phyloP scores from a whole-genome alignment of 2,329 filamentous ascomycete species.

The Aureobasidium sp. region DNA sequence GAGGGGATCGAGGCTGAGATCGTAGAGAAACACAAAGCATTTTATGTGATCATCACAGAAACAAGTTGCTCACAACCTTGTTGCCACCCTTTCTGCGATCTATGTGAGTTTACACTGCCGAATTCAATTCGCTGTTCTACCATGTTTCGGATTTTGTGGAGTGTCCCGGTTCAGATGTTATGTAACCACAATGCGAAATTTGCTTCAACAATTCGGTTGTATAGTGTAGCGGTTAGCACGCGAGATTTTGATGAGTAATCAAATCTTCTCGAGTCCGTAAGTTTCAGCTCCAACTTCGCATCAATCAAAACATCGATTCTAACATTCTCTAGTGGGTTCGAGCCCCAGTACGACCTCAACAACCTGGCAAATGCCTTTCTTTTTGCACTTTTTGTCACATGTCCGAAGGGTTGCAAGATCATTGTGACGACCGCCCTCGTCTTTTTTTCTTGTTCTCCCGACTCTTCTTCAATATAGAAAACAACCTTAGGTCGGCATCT shows the following conservation, averaged over 20 bases:
- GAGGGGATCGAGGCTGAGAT: too few relatives aligned
- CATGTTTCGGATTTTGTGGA: too few relatives aligned
- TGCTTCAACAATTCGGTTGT: slow-evolving; percentile 1
- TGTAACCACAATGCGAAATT: too few relatives aligned
- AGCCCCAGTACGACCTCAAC: slow-evolving; percentile 1
- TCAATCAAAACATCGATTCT: neutral
- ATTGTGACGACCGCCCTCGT: neutral
- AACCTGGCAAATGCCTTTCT: neutral
- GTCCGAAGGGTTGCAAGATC: neutral
- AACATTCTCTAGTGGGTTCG: neutral
- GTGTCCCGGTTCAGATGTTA: too few relatives aligned
- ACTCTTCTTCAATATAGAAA: too few relatives aligned
- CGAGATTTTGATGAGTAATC: slow-evolving; percentile 6
- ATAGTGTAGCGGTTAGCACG: slow-evolving; percentile 13
- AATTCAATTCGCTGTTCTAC: too few relatives aligned
- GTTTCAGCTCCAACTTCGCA: neutral
- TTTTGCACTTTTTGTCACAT: neutral
- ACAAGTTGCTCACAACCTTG: too few relatives aligned
- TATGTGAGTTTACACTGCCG: too few relatives aligned
- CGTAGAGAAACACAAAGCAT: too few relatives aligned
- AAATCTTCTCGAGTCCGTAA: slow-evolving; percentile 3
- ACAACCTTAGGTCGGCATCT: too few relatives aligned
- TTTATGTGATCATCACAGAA: too few relatives aligned
- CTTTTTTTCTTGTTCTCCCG: neutral
- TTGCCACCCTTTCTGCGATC: too few relatives aligned